Evolutionary conservation across 768 basidiomycete species (phyloP), one percentile per base, ranked within the genome.

Genomic region (Cantharellus cinnabarinus): DNA sequence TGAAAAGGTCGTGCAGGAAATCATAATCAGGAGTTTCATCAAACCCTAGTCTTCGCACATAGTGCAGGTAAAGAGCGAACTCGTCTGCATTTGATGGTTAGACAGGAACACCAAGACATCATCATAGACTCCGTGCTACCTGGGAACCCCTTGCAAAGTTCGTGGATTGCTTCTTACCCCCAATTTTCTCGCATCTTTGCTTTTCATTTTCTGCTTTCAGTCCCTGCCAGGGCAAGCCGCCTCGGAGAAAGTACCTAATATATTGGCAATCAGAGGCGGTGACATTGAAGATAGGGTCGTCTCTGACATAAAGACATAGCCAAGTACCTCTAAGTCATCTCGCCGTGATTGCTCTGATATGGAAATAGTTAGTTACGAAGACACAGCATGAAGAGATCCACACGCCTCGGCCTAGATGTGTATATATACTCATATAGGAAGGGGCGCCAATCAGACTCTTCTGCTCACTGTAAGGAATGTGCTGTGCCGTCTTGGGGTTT

Each of bases 121-220:
- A 51, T n/a, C 5, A n/a, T 10, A 51, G 35, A 52, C 57, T 42
- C 20, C 20, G 1, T 29, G 20, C 20, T 63, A 91, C 86, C 90
- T 63, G 95, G 94, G 74, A 94, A 97, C 40, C 93, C 90, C 68
- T 98, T 94, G 65, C 91, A 94, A 41, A 99, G 73, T 69, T 99
- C 94, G 94, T 95, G 4, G 79, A 85, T 71, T 98, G 94, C 73
- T 90, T 99, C 78, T 97, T 98, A 74, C 95, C 95, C 54, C 94
- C 95, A 65, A 99, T 99, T 75, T 97, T 97, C 73, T 98, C 95
- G 69, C 98, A 98, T 74, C 98, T 98, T 70, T 98, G 94, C 74
- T 98, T 98, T 77, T 99, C 97, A 1, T 94, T 99, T 4, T 91
- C 91, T 29, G 94, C 95, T 67, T 93, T 82, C 62, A 48, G 29